Evolutionary conservation across 2,329 filamentous ascomycete genomes (phyloP), one percentile per base, ranked within the genome.

Genomic region (Camptophora hylomeconis): DNA sequence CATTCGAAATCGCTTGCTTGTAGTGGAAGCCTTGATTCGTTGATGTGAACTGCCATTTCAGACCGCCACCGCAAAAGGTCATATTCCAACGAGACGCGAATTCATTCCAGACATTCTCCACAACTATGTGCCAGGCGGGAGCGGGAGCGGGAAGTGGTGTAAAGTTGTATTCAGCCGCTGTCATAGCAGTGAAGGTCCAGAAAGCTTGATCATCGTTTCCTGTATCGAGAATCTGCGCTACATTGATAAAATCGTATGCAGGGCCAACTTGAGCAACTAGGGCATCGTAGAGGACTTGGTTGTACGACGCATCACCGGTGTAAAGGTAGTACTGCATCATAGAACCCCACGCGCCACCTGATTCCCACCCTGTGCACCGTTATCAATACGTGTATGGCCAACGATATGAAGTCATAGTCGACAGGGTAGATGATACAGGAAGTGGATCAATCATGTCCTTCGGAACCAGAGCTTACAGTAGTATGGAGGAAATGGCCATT

Each of bases 1-100:
- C 81, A 51, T 89, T 89, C 37, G 75, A 75, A 42, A 86, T 71
- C 10, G 74, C 67, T 57, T 87, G 87, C 56, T 86, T 89, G 67
- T 92, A 89, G 46, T 72, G 66, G 50, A 84, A 75, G 9, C 82
- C 83, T 37, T 73, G 73, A 49, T 92, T 87, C 44, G 68, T 70
- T 1, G 67, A 57, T 50, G 76, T 86, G 41, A 92, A 83, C 58
- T 92, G 82, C 80, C 80, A 87, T 32, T 72, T 64, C 25, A 89
- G 57, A 4, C 82, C 83, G 36, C 82, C 82, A 15, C 62, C 64
- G 45, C 82, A 92, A 20, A 59, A 54, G 0, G 61, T 57, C 19
- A 32, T 63, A 48, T 86, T 74, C 82, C 82, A 89, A 24, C 82
- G 70, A 13, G 53, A 52, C 4, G 63, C 65, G 45, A 84, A 75